Percentiles rank a stretch among this genome's conserved stretches.
These are phyloP conservation scores for Calonectria hongkongensis DNA, from an alignment of 2,329 filamentous ascomycete species.

Conservation along the genomic window DNA sequence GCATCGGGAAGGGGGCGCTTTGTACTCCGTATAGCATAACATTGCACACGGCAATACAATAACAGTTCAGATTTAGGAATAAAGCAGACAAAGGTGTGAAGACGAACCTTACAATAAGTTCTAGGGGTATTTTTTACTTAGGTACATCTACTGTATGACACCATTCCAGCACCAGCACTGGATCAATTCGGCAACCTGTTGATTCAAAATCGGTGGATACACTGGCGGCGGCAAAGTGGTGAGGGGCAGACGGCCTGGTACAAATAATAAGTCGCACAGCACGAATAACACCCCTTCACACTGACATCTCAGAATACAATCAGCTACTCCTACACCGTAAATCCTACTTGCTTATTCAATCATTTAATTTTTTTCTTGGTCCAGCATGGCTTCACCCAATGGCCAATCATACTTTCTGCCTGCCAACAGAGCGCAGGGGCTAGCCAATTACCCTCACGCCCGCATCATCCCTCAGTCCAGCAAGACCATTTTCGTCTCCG, in stretches of 20 bases:
- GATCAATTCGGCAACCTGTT: background rate
- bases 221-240: conserved; percentile 1
- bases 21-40: background rate
- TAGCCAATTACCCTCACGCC: conserved; percentile 28
- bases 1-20: conserved; percentile 8
- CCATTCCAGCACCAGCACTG: background rate
- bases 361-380: background rate
- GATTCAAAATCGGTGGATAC: background rate
- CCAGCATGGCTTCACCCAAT: conserved; percentile 19
- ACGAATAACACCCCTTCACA: too few species aligned
- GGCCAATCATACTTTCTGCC: conserved; percentile 22
- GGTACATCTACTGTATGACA: too few species aligned
- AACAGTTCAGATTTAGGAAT: background rate
- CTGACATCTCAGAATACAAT: too few species aligned
- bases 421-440: conserved; percentile 17
- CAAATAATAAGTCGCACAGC: conserved; percentile 9
- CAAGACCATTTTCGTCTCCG: conserved; percentile 32
- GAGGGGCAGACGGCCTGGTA: background rate
- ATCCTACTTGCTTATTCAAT: background rate
- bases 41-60: background rate
- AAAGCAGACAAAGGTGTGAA: too few species aligned
- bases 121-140: too few species aligned
- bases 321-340: background rate
- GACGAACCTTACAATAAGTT: too few species aligned
- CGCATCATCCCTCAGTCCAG: conserved; percentile 22